Percentiles rank a stretch among this genome's conserved stretches.
phyloP scores from a whole-genome alignment of 1,139 yeast genomes.

The Geotrichum australiense region DNA sequence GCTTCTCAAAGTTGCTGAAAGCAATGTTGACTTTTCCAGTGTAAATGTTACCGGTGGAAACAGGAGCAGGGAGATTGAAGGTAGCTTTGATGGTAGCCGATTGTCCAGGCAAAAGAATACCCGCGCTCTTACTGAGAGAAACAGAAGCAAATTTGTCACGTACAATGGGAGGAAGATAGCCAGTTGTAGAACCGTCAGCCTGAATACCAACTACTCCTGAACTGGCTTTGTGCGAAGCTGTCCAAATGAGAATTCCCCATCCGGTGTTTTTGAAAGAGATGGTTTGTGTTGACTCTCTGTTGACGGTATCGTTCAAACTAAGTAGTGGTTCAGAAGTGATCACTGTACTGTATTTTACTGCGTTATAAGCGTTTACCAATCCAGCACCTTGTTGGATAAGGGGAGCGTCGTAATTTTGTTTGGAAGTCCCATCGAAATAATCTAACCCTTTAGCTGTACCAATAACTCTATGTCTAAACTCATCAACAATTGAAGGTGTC shows the following conservation, averaged over 20 bases:
- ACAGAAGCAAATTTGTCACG: background rate
- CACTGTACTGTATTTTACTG: slow-evolving; percentile 33
- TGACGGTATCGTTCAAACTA: slow-evolving; percentile 21
- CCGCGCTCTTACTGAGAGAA: background rate
- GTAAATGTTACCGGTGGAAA: slow-evolving; percentile 5
- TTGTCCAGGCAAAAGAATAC: slow-evolving; percentile 9
- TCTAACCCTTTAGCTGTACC: slow-evolving; percentile 17
- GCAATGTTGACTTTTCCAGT: slow-evolving; percentile 12
- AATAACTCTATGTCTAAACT: slow-evolving; percentile 14
- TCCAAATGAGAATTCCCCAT: slow-evolving; percentile 16
- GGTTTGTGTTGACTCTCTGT: slow-evolving; percentile 15
- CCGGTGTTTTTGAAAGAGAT: slow-evolving; percentile 20
- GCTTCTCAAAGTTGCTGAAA: slow-evolving; percentile 7
- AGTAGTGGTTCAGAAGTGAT: slow-evolving; percentile 19
- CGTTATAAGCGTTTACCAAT: slow-evolving; percentile 34
- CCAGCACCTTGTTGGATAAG: slow-evolving; percentile 26
- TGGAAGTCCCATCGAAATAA: slow-evolving; percentile 12
- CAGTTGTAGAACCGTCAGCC: background rate
- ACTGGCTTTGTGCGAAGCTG: slow-evolving; percentile 14
- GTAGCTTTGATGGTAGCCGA: background rate
- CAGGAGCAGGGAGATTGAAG: slow-evolving; percentile 1
- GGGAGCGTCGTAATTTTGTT: slow-evolving; percentile 15
- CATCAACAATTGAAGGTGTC: slow-evolving; percentile 5
- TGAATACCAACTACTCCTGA: slow-evolving; percentile 8
- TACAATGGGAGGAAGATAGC: slow-evolving; percentile 8